phyloP scores from a whole-genome alignment of 2,329 filamentous ascomycete genomes.

The Pseudogymnoascus sp. region DNA sequence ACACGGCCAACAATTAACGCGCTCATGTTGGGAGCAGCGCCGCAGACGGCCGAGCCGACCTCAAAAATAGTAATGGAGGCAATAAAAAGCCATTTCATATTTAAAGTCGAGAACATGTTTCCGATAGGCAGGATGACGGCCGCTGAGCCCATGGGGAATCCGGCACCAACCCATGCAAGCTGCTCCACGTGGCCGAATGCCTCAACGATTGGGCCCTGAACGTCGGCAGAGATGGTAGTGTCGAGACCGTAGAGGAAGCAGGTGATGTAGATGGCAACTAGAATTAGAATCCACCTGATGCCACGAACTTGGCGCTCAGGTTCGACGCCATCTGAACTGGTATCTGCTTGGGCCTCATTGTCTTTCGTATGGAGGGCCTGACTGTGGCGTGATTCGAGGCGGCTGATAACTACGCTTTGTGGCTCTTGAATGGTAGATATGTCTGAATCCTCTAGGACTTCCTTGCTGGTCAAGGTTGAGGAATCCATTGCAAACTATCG shows the following conservation, averaged over 20 bases:
- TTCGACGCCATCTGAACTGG: too few species aligned
- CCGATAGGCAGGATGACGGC: constrained; percentile 26
- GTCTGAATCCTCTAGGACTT: too few species aligned
- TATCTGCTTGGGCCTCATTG: too few species aligned
- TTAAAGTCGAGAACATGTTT: constrained; percentile 20
- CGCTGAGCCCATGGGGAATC: constrained; percentile 25
- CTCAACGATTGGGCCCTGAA: constrained; percentile 26
- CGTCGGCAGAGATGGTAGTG: constrained; percentile 21
- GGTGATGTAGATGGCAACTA: background rate
- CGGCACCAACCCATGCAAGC: constrained; percentile 27
- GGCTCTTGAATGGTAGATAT: too few species aligned
- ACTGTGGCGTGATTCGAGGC: too few species aligned
- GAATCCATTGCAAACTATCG: too few species aligned
- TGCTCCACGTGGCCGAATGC: constrained; percentile 25
- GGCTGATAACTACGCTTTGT: too few species aligned
- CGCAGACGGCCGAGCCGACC: constrained; percentile 26
- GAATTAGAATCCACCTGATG: too few species aligned
- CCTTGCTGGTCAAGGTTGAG: too few species aligned
- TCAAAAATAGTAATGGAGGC: constrained; percentile 18
- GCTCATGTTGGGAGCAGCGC: constrained; percentile 27
- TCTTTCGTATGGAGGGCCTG: too few species aligned
- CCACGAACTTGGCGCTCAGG: too few species aligned
- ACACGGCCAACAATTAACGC: constrained; percentile 41
- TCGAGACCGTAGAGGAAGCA: constrained; percentile 12
- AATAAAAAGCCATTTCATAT: constrained; percentile 23